These are phyloP conservation scores for Leucaena leucocephala DNA, from an alignment of 306 rosid genomes.

Conservation along the genomic window DNA sequence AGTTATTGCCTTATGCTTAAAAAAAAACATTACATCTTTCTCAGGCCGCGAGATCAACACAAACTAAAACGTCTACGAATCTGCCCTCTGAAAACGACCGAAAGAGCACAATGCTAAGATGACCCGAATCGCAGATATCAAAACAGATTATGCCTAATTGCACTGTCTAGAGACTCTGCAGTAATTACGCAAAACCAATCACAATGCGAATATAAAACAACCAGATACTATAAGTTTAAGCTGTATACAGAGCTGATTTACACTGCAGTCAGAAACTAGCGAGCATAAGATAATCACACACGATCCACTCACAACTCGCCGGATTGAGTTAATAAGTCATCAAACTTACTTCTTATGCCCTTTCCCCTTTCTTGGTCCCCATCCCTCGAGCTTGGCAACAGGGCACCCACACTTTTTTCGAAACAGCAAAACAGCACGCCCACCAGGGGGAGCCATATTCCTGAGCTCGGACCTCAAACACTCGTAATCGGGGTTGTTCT, in stretches of 20 bases:
- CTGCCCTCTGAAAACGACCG: neutral
- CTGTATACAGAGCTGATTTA: neutral
- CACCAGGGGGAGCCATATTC: conserved; percentile 91
- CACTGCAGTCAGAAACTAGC: neutral
- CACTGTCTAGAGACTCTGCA: neutral
- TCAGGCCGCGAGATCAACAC: neutral
- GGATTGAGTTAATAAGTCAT: neutral
- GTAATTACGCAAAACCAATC: conserved; percentile 6
- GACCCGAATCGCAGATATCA: neutral
- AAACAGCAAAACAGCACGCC: conserved; percentile 87
- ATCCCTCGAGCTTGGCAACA: conserved; percentile 89
- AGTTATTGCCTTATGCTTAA: neutral
- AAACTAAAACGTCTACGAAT: neutral
- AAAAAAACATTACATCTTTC: neutral
- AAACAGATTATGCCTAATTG: neutral
- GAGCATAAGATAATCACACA: neutral
- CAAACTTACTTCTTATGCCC: conserved; percentile 68
- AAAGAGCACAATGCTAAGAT: neutral
- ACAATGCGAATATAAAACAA: neutral
- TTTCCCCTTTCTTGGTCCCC: conserved; percentile 83
- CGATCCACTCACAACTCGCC: neutral
- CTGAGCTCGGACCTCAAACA: conserved; percentile 81
- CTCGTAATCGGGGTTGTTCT: conserved; percentile 83
- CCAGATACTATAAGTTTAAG: neutral
- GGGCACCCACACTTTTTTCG: conserved; percentile 90